Conservation (phyloP, 1,284 basidiomycete genomes). For the Ceratobasidium sp. region DNA sequence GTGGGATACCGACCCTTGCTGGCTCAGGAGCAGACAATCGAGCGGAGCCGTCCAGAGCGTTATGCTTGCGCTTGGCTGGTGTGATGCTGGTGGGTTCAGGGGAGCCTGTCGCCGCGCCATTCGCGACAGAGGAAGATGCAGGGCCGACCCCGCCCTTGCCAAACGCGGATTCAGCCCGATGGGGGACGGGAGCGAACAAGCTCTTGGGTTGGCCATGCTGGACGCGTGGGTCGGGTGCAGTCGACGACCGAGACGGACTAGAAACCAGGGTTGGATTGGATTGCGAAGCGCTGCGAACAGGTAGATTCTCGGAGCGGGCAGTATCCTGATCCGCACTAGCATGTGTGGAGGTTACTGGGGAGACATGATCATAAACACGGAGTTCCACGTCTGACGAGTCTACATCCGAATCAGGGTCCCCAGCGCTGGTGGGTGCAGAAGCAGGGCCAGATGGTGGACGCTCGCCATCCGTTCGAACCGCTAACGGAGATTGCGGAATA, state of each 20-base stretch:
- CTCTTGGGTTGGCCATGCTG: not conserved
- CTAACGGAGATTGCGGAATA: not conserved
- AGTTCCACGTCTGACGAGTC: constrained; percentile 32
- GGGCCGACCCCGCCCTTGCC: not conserved
- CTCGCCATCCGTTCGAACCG: not conserved
- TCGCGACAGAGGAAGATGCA: not conserved
- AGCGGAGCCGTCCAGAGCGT: not conserved
- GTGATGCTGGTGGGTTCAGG: not conserved
- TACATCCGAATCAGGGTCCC: not conserved
- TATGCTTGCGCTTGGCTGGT: constrained; percentile 25
- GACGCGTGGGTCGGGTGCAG: not conserved
- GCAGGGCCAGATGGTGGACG: not conserved
- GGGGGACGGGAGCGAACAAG: not conserved
- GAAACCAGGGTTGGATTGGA: not conserved
- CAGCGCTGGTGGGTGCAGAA: not conserved
- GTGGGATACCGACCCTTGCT: constrained; percentile 8
- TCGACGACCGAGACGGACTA: not conserved
- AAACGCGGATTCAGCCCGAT: constrained; percentile 1
- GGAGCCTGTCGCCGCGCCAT: not conserved
- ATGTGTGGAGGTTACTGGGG: not conserved
- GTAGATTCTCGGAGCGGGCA: not conserved
- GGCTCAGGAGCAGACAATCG: not conserved
- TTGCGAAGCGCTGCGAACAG: not conserved
- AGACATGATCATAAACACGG: constrained; percentile 10
- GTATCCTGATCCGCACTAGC: not conserved